phyloP scores from a whole-genome alignment of 164 flowering plant species.

The Dillenia suffruticosa region DNA sequence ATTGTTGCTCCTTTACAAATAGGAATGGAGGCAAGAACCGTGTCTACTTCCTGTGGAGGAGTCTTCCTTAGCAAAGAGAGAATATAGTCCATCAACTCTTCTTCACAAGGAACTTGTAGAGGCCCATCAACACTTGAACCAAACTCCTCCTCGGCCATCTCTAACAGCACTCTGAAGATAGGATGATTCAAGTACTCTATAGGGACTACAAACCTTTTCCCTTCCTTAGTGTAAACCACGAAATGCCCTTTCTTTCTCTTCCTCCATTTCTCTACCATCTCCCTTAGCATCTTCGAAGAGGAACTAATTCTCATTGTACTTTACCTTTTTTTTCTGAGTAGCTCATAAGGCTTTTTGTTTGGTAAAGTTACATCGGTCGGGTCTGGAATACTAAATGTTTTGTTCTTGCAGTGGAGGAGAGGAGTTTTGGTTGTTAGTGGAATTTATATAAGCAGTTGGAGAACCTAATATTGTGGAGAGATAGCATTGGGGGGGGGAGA shows the following conservation, averaged over 20 bases:
- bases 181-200: conserved; percentile 35
- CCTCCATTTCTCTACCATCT: conserved; percentile 31
- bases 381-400: background rate
- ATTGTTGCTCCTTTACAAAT: conserved; percentile 8
- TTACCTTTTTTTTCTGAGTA: background rate
- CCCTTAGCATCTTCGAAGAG: conserved; percentile 26
- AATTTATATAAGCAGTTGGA: conserved; percentile 4
- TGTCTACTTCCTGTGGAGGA: conserved; percentile 20
- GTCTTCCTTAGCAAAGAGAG: conserved; percentile 26
- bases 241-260: conserved; percentile 33
- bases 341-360: background rate
- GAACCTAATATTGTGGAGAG: background rate
- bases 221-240: conserved; percentile 40
- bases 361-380: no score
- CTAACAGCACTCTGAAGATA: conserved; percentile 35
- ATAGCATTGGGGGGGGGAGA: conserved; percentile 1
- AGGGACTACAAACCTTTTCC: conserved; percentile 39
- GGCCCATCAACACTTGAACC: conserved; percentile 32
- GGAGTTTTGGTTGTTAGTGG: conserved; percentile 1
- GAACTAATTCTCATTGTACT: conserved; percentile 7
- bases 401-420: background rate
- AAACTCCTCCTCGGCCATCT: conserved; percentile 52
- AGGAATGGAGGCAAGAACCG: conserved; percentile 17
- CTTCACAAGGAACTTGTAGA: conserved; percentile 40
- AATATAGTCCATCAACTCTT: conserved; percentile 35